Evolutionary conservation across 108 stramenopile species (phyloP), one percentile per base, ranked within the genome.

Genomic region (Fragilariopsis cylindrus): DNA sequence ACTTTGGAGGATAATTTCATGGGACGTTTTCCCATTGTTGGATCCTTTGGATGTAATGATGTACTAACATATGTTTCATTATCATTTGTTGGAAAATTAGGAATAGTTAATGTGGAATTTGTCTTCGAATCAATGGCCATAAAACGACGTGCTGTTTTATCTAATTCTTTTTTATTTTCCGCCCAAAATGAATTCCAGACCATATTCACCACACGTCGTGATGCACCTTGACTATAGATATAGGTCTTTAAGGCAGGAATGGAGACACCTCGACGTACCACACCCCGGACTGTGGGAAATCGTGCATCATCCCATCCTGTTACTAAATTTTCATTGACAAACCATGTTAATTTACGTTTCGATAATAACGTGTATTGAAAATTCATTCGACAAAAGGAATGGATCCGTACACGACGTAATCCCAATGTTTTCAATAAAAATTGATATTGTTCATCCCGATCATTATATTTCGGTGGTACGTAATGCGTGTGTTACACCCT

Each of bases 391-490:
- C 95, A 87, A 83, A 98, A 99, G 69, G 96, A 87, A 74, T 98
- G 97, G 76, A 99, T 98, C 48, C 93, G 85, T 44, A 95, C 93
- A 11, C 88, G 87, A 15, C 99, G 92, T 18, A 99, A 68, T 42
- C 88, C 87, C 57, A 99, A 76, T 4, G 90, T 84, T 47, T 80
- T 82, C 58, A 87, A 90, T 76, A 99, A 81, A 94, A 96, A 98
- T 46, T 88, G 85, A 80, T 98, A 99, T 81, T 99, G 98, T 72
- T 90, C 95, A 78, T 98, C 67, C 81, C 94, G 87, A 79, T 99
- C 99, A 76, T 97, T 96, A 89, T 99, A 99, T 80, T n/a, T 99
- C 98, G 15, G 98, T 99, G 8, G 98, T 99, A 44, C 99, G 96
- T 40, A 98, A 76, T 6, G 98, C 98, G 80, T 99, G 99, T 6